A percentile compares a stretch with the other conserved stretches of the same genome.
phyloP scores from a whole-genome alignment of 345 rosid genomes.

The Eucalyptus camaldulensis region DNA sequence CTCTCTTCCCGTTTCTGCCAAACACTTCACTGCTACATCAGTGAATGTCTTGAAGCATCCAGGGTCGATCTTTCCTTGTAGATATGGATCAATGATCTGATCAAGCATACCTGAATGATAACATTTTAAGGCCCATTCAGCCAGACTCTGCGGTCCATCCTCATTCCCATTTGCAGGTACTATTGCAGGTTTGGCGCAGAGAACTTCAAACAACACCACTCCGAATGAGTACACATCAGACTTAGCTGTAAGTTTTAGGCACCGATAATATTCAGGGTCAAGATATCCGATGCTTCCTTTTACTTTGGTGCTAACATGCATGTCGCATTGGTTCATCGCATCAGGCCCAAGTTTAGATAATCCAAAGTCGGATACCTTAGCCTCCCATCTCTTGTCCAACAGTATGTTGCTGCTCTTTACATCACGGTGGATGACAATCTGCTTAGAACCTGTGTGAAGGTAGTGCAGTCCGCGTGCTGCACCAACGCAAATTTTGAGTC shows the following conservation, averaged over 20 bases:
- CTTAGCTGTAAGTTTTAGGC: slow-evolving; percentile 1
- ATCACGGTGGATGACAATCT: slow-evolving; percentile 7
- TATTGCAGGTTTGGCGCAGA: not conserved
- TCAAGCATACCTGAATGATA: not conserved
- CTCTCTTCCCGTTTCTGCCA: not conserved
- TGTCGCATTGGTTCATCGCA: not conserved
- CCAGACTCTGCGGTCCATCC: not conserved
- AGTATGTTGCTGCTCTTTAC: slow-evolving; percentile 7
- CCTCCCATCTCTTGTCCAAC: slow-evolving; percentile 1
- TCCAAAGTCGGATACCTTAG: slow-evolving; percentile 3
- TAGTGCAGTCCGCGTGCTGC: slow-evolving; percentile 24
- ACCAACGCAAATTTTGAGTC: slow-evolving; percentile 26
- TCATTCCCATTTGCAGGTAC: not conserved
- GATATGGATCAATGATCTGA: slow-evolving; percentile 2
- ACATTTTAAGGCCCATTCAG: not conserved
- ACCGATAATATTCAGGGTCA: not conserved
- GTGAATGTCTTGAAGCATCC: not conserved
- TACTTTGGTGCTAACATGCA: not conserved
- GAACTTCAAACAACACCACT: slow-evolving; percentile 9
- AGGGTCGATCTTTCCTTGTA: not conserved
- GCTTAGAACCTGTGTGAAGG: slow-evolving; percentile 9
- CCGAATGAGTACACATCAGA: slow-evolving; percentile 12
- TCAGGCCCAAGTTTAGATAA: slow-evolving; percentile 5
- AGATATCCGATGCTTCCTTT: slow-evolving; percentile 11
- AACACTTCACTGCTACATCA: not conserved